Base-by-base conservation (phyloP, 768 basidiomycete species). In the Lactarius pseudohatsudake region DNA sequence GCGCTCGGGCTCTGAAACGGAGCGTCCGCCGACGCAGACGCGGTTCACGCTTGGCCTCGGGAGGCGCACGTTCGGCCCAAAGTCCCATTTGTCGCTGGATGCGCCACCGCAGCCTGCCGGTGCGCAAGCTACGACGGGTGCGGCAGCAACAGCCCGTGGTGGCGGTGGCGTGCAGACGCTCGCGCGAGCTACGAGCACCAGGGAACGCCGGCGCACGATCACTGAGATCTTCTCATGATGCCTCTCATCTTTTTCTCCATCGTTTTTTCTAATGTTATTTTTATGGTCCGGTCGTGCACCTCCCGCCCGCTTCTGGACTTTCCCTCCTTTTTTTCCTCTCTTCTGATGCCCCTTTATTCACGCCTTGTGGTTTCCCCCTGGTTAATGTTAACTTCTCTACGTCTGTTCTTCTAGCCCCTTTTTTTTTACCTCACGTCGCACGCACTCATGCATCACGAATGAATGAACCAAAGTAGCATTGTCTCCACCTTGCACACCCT, bases 1-100 rank as follows among this genome's bases (percentile, higher is more conserved):
- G 0, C 74, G 75, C 43, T 82, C 81, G 8, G 80, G 81, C 3
- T 79, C 77, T 5, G 87, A 89, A 74, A 81, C 84, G 26, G 85
- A 84, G 70, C 78, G 80, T 64, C 78, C 75, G 74, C 77, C 73
- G 76, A 78, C 78, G 68, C 76, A 73, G 74, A 76, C 72, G 75
- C 80, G 74, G n/a, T n/a, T 69, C 13, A 30, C 68, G 32, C 36
- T 70, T 53, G 50, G 50, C 6, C 50, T 53, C 0, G 67, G 68
- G 57, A 76, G 75, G 30, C 77, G 77, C 55, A 82, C 77, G 66
- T 72, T 77, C 55, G 79, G 73, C 67, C 73, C 73, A 13, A 78
- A 77, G 61, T 75, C 79, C 60, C 82, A 84, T 15, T 73, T 82
- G 69, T 86, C 85, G 65, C 77, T 82, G 16, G 79, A 81, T 66